A percentile compares a stretch with the other conserved stretches of the same genome.
phyloP scores from a whole-genome alignment of 2,329 filamentous ascomycete genomes.

The Microdochium trichocladiopsis region DNA sequence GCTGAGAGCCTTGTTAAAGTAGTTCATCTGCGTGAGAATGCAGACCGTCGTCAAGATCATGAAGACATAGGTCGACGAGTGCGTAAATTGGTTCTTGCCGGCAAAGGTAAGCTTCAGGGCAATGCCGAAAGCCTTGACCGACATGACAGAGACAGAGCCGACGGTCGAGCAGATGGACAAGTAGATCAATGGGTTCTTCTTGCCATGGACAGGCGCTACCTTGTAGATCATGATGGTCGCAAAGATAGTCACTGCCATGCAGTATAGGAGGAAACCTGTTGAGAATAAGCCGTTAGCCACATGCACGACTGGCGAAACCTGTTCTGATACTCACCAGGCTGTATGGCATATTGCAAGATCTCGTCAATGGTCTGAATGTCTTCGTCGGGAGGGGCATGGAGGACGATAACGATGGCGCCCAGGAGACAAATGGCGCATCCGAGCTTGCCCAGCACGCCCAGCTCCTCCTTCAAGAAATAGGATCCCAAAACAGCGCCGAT shows the following conservation, averaged over 20 bases:
- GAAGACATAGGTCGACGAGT: constrained; percentile 96
- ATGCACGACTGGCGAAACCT: neutral
- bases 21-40: constrained; percentile 99
- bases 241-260: constrained; percentile 71
- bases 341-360: constrained; percentile 83
- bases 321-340: constrained; percentile 63
- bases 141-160: constrained; percentile 97
- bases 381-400: constrained; percentile 92
- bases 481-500: constrained; percentile 93
- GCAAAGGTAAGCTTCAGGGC: constrained; percentile 90
- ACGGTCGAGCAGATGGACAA: constrained; percentile 97
- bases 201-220: constrained; percentile 81
- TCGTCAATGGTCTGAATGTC: constrained; percentile 87
- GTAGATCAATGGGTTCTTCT: constrained; percentile 92
- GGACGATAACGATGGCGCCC: constrained; percentile 92
- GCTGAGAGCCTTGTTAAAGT: constrained; percentile 97
- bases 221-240: constrained; percentile 94
- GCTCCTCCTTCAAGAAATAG: constrained; percentile 85
- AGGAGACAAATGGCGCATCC: constrained; percentile 95
- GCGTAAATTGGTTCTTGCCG: constrained; percentile 91
- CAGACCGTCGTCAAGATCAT: constrained; percentile 88
- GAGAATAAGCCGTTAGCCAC: constrained; percentile 9
- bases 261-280: constrained; percentile 84
- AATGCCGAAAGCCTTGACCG: constrained; percentile 96
- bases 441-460: constrained; percentile 87